These are phyloP conservation scores for Clausena lansium DNA, from an alignment of 345 rosid genomes.

Conservation along the genomic window DNA sequence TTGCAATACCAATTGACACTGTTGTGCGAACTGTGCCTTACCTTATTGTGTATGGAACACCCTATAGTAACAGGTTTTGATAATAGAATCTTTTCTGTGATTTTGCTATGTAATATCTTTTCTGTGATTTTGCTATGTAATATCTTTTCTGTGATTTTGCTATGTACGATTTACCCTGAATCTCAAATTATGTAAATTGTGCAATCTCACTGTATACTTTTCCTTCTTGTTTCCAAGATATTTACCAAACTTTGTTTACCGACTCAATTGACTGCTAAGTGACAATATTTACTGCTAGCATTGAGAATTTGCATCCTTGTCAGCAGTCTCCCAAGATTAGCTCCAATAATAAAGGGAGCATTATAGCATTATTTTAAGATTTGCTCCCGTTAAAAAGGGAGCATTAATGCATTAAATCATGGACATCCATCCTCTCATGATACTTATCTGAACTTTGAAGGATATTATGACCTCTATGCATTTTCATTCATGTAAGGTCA, in stretches of 20 bases:
- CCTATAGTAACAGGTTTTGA: slow-evolving; percentile 75
- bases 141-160: slow-evolving; percentile 8
- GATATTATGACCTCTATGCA: too few species aligned
- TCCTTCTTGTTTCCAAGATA: background rate
- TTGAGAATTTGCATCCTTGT: background rate
- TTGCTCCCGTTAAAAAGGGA: too few species aligned
- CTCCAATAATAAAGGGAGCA: background rate
- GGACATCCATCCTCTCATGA: too few species aligned
- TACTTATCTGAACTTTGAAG: too few species aligned
- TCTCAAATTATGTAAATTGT: background rate
- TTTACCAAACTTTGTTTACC: background rate
- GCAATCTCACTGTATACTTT: background rate
- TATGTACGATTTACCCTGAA: background rate
- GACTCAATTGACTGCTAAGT: background rate
- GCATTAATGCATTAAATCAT: background rate
- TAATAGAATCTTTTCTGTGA: background rate
- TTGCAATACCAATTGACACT: slow-evolving; percentile 77
- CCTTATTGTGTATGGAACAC: slow-evolving; percentile 83
- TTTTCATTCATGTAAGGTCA: too few species aligned
- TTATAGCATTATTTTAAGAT: too few species aligned
- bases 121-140: too few species aligned
- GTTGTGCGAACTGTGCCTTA: slow-evolving; percentile 68
- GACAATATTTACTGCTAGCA: background rate
- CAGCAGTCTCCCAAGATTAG: background rate
- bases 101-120: slow-evolving; percentile 5